Base-by-base conservation (phyloP, 306 rosid genomes). In the Prunus armeniaca region DNA sequence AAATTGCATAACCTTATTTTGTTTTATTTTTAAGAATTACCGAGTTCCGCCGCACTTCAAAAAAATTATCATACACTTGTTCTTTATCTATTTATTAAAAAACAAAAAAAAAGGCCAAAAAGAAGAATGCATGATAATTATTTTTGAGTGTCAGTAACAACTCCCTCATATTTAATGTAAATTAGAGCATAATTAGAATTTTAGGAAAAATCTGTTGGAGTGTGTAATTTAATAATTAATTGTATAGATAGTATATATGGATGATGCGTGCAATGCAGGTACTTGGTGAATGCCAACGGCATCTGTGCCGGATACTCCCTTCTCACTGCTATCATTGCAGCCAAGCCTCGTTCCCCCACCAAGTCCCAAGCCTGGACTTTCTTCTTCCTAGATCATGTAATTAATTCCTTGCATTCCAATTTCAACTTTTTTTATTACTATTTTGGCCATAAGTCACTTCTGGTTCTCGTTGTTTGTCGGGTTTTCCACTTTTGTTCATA, bases 291-390 rank as follows among this genome's bases (percentile, higher is more conserved):
- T 82, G 96, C 90, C 4, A 94, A 94, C 72, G 97, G 97, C 9
- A 84, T 94, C 4, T 94, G 98, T 15, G 98, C 97, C 2, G 98
- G 97, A 12, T 94, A 92, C 79, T 92, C 97, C 9, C 87, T 94
- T 52, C 89, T 94, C 14, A 90, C 97, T 30, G 97, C 98, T 0
- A 78, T 80, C 20, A 51, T 86, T 15, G 84, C 82, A 51, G 96
- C 98, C 32, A 76, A 85, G 89, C 88, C 89, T 9, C 91, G 90
- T 13, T 85, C 93, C n/a, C 75, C 78, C 38, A 84, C 87, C 38
- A 57, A 75, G 79, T 67, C 86, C 49, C 81, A 84, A 51, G 97
- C 97, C 69, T 94, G 98, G 98, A 83, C 96, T 82, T 79, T 92
- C 87, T 92, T 94, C 70, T 73, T 88, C 72, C 87, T 94, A n/a